These are phyloP conservation scores for Agarophyton chilense DNA, from an alignment of 23 red algal genomes.

Conservation along the genomic window DNA sequence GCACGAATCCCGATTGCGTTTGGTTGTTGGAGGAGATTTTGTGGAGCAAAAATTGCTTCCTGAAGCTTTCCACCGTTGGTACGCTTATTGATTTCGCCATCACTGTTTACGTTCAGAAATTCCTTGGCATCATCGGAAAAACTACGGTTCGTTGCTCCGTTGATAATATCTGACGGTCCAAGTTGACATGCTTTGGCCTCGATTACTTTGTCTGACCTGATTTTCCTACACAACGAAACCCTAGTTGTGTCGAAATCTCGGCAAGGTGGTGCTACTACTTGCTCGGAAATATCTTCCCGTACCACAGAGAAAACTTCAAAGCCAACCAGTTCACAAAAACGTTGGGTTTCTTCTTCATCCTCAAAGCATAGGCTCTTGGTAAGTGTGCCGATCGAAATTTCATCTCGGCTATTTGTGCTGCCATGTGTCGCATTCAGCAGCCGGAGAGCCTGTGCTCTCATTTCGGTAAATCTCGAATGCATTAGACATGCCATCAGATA, in stretches of 20 bases:
- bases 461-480: conserved; percentile 42
- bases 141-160: background rate
- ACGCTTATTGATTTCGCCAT: background rate
- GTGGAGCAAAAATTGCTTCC: background rate
- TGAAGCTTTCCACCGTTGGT: background rate
- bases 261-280: conserved; percentile 15
- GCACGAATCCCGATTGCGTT: background rate
- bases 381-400: conserved; percentile 8
- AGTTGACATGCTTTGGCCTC: conserved; percentile 3
- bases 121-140: background rate
- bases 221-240: background rate
- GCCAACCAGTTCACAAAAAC: conserved; percentile 18
- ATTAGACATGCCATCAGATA: conserved; percentile 56
- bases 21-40: background rate
- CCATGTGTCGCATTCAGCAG: conserved; percentile 30
- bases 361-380: conserved; percentile 31
- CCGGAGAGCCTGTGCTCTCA: conserved; percentile 41
- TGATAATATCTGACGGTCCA: background rate
- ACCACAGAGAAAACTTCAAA: background rate
- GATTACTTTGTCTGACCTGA: conserved; percentile 9
- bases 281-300: background rate
- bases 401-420: conserved; percentile 15
- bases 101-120: background rate
- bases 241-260: conserved; percentile 16
- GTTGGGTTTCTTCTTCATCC: conserved; percentile 13